Evolutionary conservation across 164 flowering plant genomes (phyloP).

Genomic region (Nelumbo lutea): DNA sequence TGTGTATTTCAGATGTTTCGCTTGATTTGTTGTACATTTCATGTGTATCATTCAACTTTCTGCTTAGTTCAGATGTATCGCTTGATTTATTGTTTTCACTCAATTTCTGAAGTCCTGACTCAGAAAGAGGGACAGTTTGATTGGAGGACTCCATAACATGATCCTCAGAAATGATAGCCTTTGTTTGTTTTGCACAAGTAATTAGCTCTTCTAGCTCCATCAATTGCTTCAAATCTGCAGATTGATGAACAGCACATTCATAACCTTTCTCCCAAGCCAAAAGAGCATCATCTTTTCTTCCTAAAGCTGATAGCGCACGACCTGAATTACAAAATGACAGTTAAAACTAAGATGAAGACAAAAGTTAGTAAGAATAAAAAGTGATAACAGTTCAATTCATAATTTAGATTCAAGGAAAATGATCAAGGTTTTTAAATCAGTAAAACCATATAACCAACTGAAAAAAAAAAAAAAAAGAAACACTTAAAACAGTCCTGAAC

Average conservation of each 20-base stretch:
- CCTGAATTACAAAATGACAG: slow-evolving; percentile 38
- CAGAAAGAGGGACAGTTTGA: slow-evolving; percentile 20
- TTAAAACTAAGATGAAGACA: slow-evolving; percentile 5
- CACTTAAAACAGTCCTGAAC: not conserved
- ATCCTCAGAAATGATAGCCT: slow-evolving; percentile 18
- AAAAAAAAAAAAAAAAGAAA: not conserved
- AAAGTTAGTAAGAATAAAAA: too few relatives aligned
- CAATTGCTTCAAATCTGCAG: slow-evolving; percentile 78
- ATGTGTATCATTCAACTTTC: slow-evolving; percentile 18
- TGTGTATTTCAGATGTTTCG: slow-evolving; percentile 11
- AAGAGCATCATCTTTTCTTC: slow-evolving; percentile 76
- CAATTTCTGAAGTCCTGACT: slow-evolving; percentile 22
- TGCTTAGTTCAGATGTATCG: slow-evolving; percentile 18
- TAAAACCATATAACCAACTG: not conserved
- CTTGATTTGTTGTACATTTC: slow-evolving; percentile 16
- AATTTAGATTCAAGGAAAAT: not conserved
- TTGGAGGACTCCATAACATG: slow-evolving; percentile 23
- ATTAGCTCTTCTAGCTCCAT: slow-evolving; percentile 87
- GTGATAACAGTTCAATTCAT: not conserved
- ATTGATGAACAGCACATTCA: slow-evolving; percentile 55
- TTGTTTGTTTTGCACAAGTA: slow-evolving; percentile 36
- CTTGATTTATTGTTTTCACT: slow-evolving; percentile 20
- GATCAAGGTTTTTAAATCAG: not conserved
- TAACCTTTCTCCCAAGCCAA: slow-evolving; percentile 78
- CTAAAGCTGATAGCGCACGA: slow-evolving; percentile 68